Evolutionary conservation across 2,329 filamentous ascomycete genomes (phyloP).

Genomic region (Shiraia sp.): DNA sequence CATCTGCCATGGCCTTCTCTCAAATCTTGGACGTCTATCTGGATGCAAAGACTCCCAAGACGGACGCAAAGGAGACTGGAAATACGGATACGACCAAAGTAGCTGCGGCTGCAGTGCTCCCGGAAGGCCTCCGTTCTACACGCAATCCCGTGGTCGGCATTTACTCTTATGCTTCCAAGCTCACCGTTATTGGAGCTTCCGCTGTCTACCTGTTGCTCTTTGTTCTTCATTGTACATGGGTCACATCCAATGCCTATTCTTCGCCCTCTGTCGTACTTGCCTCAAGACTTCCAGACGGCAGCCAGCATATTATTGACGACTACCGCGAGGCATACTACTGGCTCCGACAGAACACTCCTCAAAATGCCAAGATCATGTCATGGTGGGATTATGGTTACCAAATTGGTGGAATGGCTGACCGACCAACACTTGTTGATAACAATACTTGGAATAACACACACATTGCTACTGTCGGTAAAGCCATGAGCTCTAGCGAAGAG

Average conservation of each 20-base stretch:
- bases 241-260: slow-evolving; percentile 98
- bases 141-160: slow-evolving; percentile 79
- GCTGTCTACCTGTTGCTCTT: slow-evolving; percentile 86
- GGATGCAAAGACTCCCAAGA: slow-evolving; percentile 63
- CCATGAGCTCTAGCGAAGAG: slow-evolving; percentile 96
- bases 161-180: slow-evolving; percentile 78
- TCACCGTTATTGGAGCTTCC: slow-evolving; percentile 72
- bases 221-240: slow-evolving; percentile 98
- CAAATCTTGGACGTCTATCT: slow-evolving; percentile 88
- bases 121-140: slow-evolving; percentile 68
- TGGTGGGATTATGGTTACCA: slow-evolving; percentile 99
- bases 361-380: slow-evolving; percentile 98
- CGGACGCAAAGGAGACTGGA: slow-evolving; percentile 53
- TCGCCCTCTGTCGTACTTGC: slow-evolving; percentile 96
- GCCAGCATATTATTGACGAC: slow-evolving; percentile 98
- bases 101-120: slow-evolving; percentile 56
- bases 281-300: slow-evolving; percentile 88
- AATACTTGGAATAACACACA: slow-evolving; percentile 99
- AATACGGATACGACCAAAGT: slow-evolving; percentile 36
- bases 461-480: slow-evolving; percentile 98
- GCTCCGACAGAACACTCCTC: slow-evolving; percentile 93
- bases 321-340: slow-evolving; percentile 99
- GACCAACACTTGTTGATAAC: slow-evolving; percentile 96
- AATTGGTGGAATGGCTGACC: slow-evolving; percentile 98
- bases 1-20: slow-evolving; percentile 85